A percentile compares a stretch with the other conserved stretches of the same genome.
Evolutionary conservation across 805 yeast genomes (phyloP).

Genomic region (Nakazawaea laoshanensis): DNA sequence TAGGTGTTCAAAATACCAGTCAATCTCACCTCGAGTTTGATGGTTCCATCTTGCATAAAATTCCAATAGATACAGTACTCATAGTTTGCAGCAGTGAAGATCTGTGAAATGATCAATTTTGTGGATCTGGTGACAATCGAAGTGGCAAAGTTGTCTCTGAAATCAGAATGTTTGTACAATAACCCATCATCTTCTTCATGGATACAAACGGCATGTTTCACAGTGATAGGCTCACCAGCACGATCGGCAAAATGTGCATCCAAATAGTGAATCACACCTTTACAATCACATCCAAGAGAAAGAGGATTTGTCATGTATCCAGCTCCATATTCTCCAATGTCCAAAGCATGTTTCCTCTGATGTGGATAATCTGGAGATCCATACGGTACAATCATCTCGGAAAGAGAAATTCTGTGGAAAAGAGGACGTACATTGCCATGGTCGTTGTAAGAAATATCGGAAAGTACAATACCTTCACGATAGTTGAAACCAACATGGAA

Average conservation of each 20-base stretch:
- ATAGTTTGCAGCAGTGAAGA: constrained; percentile 81
- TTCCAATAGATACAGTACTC: constrained; percentile 82
- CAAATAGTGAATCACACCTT: constrained; percentile 76
- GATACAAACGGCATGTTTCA: constrained; percentile 73
- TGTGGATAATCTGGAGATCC: constrained; percentile 76
- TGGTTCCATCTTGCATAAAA: constrained; percentile 78
- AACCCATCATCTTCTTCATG: constrained; percentile 84
- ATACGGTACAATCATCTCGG: constrained; percentile 83
- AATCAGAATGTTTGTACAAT: constrained; percentile 75
- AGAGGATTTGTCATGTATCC: constrained; percentile 80
- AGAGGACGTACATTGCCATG: constrained; percentile 66
- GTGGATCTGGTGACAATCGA: constrained; percentile 70
- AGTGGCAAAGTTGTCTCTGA: constrained; percentile 71
- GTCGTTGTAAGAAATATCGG: constrained; percentile 67
- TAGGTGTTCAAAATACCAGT: constrained; percentile 80
- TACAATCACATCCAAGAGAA: constrained; percentile 76
- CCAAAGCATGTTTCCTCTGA: constrained; percentile 80
- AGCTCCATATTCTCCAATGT: constrained; percentile 84
- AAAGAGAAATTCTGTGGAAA: constrained; percentile 69
- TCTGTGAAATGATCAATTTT: constrained; percentile 66
- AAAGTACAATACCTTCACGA: constrained; percentile 76
- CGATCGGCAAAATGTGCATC: constrained; percentile 71
- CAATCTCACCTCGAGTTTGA: constrained; percentile 68
- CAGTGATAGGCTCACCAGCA: constrained; percentile 59
- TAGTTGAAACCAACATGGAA: constrained; percentile 80